A percentile compares a stretch with the other conserved stretches of the same genome.
These are phyloP conservation scores for Backusella australiensis DNA, from an alignment of 192 early-diverging fungal species.

Conservation along the genomic window DNA sequence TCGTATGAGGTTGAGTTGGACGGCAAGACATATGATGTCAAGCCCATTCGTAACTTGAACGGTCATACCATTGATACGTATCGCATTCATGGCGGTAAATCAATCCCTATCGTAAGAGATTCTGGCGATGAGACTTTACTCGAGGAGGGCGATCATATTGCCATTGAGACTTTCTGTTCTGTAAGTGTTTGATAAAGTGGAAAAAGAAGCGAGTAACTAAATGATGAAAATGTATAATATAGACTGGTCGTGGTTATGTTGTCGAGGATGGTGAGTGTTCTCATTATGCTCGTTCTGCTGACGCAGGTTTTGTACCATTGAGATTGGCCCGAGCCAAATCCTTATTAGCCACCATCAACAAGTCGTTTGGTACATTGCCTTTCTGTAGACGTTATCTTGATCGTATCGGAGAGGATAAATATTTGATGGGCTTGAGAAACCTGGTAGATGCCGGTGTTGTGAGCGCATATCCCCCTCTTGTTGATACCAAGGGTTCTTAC, in stretches of 20 bases:
- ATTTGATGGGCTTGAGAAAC: conserved; percentile 80
- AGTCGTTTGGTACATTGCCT: conserved; percentile 90
- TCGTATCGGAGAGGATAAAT: conserved; percentile 88
- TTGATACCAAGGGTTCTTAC: conserved; percentile 81
- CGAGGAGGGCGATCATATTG: conserved; percentile 94
- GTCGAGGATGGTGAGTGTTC: conserved; percentile 87
- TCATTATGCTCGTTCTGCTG: conserved; percentile 78
- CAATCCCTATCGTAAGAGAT: conserved; percentile 90
- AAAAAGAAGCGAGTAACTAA: background rate
- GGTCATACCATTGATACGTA: conserved; percentile 94
- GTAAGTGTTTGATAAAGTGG: conserved; percentile 51
- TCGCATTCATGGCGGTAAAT: conserved; percentile 92
- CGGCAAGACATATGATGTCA: conserved; percentile 91
- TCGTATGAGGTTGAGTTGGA: conserved; percentile 95
- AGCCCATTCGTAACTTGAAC: conserved; percentile 93
- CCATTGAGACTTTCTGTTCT: conserved; percentile 91
- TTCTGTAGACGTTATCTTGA: conserved; percentile 97
- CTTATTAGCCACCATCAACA: conserved; percentile 78
- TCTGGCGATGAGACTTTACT: conserved; percentile 84
- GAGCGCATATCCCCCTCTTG: conserved; percentile 84
- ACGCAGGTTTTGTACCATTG: conserved; percentile 62
- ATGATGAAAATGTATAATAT: background rate
- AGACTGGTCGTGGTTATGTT: conserved; percentile 88
- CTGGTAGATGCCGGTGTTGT: conserved; percentile 85
- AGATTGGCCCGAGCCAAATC: conserved; percentile 72